Evolutionary conservation across 2,329 filamentous ascomycete genomes (phyloP).

Genomic region (Sclerotinia glacialis): DNA sequence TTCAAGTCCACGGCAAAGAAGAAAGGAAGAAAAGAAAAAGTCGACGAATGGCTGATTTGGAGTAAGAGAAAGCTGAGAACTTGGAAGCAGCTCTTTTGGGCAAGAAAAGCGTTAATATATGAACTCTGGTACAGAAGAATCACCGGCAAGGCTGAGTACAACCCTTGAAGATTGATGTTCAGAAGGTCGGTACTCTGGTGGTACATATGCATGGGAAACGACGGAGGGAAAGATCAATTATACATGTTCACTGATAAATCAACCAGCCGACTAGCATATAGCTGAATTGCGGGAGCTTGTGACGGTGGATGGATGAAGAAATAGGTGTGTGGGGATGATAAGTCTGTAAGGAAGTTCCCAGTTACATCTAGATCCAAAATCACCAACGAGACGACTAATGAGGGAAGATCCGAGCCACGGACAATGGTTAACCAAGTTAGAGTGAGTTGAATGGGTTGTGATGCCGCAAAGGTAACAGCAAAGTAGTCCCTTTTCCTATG

Average conservation of each 20-base stretch:
- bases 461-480: not conserved
- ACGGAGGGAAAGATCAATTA: constrained; percentile 6
- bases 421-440: not conserved
- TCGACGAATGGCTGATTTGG: not conserved
- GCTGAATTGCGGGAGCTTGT: constrained; percentile 7
- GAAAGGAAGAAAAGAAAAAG: not conserved
- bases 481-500: not conserved
- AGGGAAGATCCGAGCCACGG: constrained; percentile 11
- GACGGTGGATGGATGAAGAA: constrained; percentile 17
- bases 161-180: constrained; percentile 10
- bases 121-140: not conserved
- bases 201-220: constrained; percentile 19
- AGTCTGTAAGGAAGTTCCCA: constrained; percentile 13
- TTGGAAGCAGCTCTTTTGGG: not conserved
- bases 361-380: not conserved
- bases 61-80: not conserved
- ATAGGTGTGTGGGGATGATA: constrained; percentile 19
- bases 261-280: constrained; percentile 18
- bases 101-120: not conserved
- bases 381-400: constrained; percentile 1
- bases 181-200: not conserved
- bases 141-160: constrained; percentile 16
- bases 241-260: constrained; percentile 16
- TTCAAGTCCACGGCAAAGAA: not conserved
- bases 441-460: not conserved